A percentile compares a stretch with the other conserved stretches of the same genome.
phyloP scores from a whole-genome alignment of 1,139 yeast genomes.

The Arxiozyma bovina region DNA sequence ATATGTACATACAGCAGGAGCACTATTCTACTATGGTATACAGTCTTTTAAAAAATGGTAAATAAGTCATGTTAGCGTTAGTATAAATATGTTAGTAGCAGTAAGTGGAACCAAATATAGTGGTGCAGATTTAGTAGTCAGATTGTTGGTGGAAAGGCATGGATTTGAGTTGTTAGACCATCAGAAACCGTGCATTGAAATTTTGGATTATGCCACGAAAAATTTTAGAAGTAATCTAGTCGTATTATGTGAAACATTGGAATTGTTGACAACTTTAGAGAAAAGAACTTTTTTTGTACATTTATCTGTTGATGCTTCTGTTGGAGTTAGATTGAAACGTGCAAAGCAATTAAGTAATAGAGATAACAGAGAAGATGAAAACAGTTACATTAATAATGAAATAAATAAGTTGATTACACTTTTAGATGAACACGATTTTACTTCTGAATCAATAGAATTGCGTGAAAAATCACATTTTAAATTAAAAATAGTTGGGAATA shows the following conservation, averaged over 20 bases:
- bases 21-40: too few species aligned
- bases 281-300: constrained; percentile 85
- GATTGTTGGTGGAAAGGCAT: constrained; percentile 14
- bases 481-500: constrained; percentile 11
- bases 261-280: constrained; percentile 42
- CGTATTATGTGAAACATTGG: constrained; percentile 39
- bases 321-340: constrained; percentile 45
- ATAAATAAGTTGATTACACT: constrained; percentile 8
- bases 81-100: constrained; percentile 20
- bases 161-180: constrained; percentile 23
- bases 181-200: constrained; percentile 32
- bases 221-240: constrained; percentile 65
- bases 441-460: constrained; percentile 13
- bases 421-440: constrained; percentile 17
- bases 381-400: neutral
- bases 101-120: constrained; percentile 26
- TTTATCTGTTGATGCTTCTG: constrained; percentile 69
- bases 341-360: constrained; percentile 23
- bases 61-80: neutral
- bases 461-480: constrained; percentile 22
- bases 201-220: constrained; percentile 57
- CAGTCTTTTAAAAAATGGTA: too few species aligned
- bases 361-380: neutral
- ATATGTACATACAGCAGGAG: too few species aligned
- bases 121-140: constrained; percentile 18